These are phyloP conservation scores for Huntiella decipiens DNA, from an alignment of 2,329 filamentous ascomycete genomes.

Conservation along the genomic window DNA sequence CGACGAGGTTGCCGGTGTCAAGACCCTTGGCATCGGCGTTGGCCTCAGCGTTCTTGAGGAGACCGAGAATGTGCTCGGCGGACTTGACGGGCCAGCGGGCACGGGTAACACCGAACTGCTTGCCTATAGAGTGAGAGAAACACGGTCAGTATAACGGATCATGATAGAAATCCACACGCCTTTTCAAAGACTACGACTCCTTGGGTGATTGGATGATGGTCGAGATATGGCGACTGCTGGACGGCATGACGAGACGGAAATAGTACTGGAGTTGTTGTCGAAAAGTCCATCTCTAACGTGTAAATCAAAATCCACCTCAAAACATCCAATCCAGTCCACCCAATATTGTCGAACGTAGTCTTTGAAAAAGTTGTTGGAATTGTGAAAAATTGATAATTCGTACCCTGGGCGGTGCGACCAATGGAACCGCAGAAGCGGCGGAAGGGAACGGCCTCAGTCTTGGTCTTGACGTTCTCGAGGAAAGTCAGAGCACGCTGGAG, in stretches of 20 bases:
- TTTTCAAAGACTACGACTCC: background rate
- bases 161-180: background rate
- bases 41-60: conserved; percentile 94
- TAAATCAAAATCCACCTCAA: no score
- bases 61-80: conserved; percentile 89
- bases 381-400: conserved; percentile 23
- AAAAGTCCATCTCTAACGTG: no score
- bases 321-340: no score
- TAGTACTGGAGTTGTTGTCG: no score
- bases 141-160: conserved; percentile 2
- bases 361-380: no score
- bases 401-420: conserved; percentile 95
- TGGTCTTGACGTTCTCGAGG: conserved; percentile 94
- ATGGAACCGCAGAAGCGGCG: conserved; percentile 91
- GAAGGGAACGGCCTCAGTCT: conserved; percentile 97
- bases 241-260: background rate
- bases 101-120: conserved; percentile 94
- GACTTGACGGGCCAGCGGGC: conserved; percentile 99
- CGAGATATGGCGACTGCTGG: background rate
- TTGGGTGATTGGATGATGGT: background rate
- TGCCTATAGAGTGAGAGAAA: conserved; percentile 39
- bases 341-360: no score
- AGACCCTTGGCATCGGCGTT: conserved; percentile 95
- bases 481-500: conserved; percentile 83
- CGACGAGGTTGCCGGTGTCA: conserved; percentile 88